Evolutionary conservation across 2,329 filamentous ascomycete species (phyloP), one percentile per base, ranked within the genome.

Genomic region (Orbilia blumenaviensis): DNA sequence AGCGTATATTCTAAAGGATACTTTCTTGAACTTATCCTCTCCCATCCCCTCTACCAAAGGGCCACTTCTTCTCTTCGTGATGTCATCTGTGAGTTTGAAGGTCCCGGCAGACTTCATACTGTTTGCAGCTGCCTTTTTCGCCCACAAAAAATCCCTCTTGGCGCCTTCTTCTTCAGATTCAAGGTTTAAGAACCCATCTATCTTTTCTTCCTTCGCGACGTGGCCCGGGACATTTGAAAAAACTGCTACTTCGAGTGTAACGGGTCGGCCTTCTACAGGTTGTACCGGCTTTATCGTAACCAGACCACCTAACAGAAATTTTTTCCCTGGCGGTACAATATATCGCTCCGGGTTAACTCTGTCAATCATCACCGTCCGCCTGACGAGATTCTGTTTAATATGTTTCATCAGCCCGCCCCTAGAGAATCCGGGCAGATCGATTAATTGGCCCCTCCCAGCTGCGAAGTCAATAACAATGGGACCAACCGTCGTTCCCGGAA

Each of bases 401-500:
- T 77, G 79, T 14, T 78, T 66, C 23, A 78, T 60, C 21, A 81
- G 61, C 1, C 78, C 78, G 2, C 58, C 75, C 12, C 71, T 66
- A 6, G 62, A 54, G 42, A 79, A 79, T 25, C 89, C 90, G 0
- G 95, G 95, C 12, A 99, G 86, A 81, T 99, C 95, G 80, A 99
- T 92, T 34, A 99, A 86, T 82, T 99, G 96, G 67, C 95, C 95
- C 80, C 89, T 91, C 16, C 69, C 50, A 16, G 73, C 72, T 50
- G 94, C 94, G 81, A 95, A 99, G 0, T 93, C 93, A 16, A 98
- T 89, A 27, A 95, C 90, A 79, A 99, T 98, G 0, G 95, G 95
- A 0, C 93, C 96, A 1, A 94, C 95, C 0, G 95, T 99, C 0
- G 95, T 99, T 8, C 96, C 95, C 0, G 95, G 92, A 1, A 97